Evolutionary conservation across 352 stramenopile genomes (phyloP), one percentile per base, ranked within the genome.

Genomic region (Albugo candida): DNA sequence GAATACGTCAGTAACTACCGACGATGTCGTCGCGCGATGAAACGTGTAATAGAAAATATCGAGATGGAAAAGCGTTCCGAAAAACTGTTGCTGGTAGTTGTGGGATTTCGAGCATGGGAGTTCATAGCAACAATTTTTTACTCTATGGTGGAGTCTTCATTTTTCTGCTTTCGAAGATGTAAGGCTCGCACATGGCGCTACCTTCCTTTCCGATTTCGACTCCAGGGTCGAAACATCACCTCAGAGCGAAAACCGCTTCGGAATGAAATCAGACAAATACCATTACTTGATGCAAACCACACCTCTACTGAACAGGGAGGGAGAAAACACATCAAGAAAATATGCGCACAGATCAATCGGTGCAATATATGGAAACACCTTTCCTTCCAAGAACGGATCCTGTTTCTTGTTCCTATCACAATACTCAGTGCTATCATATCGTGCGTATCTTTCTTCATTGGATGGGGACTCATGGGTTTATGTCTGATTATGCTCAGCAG

Each of bases 1-100:
- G 70, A 87, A 59, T 84, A 87, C 51, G 78, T 92, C 34, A 84
- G 71, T 56, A 88, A 86, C 51, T 92, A 92, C 48, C 67, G 77
- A 27, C 73, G 78, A 18, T 65, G 71, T 13, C 71, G 76, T 24
- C 78, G 78, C 39, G 74, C 81, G 21, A 66, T 88, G 53, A 71
- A 85, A 48, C 71, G 73, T 41, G 58, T 71, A 40, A 54, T 92
- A 42, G 48, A 69, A 35, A 59, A 71, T 5, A 85, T 84, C 58
- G 71, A 87, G 51, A 77, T 73, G 41, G 73, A 92, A 44, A 83
- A 83, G 55, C 73, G 75, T 10, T 66, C 75, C 8, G 77, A 92
- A 56, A 70, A 84, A 47, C 60, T 92, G 52, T 88, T 75, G 75
- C 61, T 92, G 42, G 61, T 88, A 1, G 79, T 80, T 47, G 75